Base-by-base conservation (phyloP, 495 filamentous ascomycete species). In the Xylaria bambusicola region DNA sequence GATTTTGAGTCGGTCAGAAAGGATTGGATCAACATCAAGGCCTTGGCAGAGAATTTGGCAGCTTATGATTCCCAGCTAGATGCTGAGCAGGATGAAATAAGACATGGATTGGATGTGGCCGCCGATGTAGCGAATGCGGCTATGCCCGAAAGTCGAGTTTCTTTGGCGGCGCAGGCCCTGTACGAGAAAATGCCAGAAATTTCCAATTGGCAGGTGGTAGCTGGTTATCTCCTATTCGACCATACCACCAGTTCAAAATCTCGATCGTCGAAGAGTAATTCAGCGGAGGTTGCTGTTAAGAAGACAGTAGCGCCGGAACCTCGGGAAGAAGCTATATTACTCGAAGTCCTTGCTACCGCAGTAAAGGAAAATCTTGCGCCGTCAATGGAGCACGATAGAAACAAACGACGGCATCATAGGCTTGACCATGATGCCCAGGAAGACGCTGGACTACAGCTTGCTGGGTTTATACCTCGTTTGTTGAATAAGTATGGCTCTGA, bases 11-110 rank as follows among this genome's bases (percentile, higher is more conserved):
- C 81, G 0, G 90, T 92, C 0, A 86, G 89, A 65, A 77, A 84
- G 42, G 85, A 86, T 20, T 98, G 94, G 94, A 83, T 98, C 56
- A 91, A 88, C 63, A 86, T 92, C 64, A 98, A 98, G 74, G 92
- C 88, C 57, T 80, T 98, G 4, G 89, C 85, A 0, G 92, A 96
- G 68, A 86, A 88, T 13, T 78, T 98, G n/a, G 80, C 86, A 15
- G 77, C 83, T 4, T 98, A 96, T 61, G 90, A 95, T 65, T 76
- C 77, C 1, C 70, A 78, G 63, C 61, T 80, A 62, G 67, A 77
- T 42, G 76, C 77, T 4, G 71, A 75, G 48, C 68, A 82, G 75
- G 57, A 75, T 51, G 67, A 71, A 23, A 67, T 71, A 26, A 65
- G 73, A 9, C 70, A 75, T n/a, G 66, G 71, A 23, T 53, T 81